Conservation (phyloP, 495 filamentous ascomycete genomes). For the Lepraria neglecta region DNA sequence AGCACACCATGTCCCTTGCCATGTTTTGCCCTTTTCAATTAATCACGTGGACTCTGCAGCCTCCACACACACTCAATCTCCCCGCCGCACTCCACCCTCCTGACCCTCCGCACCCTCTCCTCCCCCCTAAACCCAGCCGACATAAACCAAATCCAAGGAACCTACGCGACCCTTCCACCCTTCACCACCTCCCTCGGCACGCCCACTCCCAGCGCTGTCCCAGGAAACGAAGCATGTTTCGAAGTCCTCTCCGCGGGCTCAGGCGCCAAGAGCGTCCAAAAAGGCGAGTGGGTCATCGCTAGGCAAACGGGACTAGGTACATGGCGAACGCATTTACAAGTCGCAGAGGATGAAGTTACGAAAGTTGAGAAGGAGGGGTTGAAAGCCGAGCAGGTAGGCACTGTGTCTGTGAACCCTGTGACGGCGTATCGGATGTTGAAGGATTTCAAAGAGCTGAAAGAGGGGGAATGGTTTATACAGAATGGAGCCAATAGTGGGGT, state of each 20-base stretch:
- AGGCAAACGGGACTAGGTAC: slow-evolving; percentile 74
- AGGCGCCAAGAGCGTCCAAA: slow-evolving; percentile 46
- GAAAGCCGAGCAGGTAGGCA: slow-evolving; percentile 68
- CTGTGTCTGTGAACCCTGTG: slow-evolving; percentile 83
- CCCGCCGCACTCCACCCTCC: slow-evolving; percentile 53
- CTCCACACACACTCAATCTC: slow-evolving; percentile 80
- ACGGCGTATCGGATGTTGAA: slow-evolving; percentile 88
- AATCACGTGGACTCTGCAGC: slow-evolving; percentile 32
- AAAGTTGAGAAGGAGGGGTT: slow-evolving; percentile 63
- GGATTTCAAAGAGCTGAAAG: slow-evolving; percentile 64
- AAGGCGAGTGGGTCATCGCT: slow-evolving; percentile 92
- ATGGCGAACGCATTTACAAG: slow-evolving; percentile 82
- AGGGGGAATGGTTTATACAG: slow-evolving; percentile 87
- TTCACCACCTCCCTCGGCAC: slow-evolving; percentile 73
- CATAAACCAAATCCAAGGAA: slow-evolving; percentile 93
- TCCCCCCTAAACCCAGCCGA: slow-evolving; percentile 95
- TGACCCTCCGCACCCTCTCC: slow-evolving; percentile 71
- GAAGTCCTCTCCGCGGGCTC: slow-evolving; percentile 67
- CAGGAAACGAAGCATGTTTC: slow-evolving; percentile 87
- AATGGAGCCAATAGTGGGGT: slow-evolving; percentile 95
- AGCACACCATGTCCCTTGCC: slow-evolving; percentile 22
- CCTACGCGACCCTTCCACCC: slow-evolving; percentile 79
- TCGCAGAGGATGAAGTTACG: slow-evolving; percentile 57
- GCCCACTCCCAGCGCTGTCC: slow-evolving; percentile 61
- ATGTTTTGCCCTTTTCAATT: background rate